A percentile compares a stretch with the other conserved stretches of the same genome.
phyloP scores from a whole-genome alignment of 169 alveolate genomes.

The Cryptosporidium ubiquitum region DNA sequence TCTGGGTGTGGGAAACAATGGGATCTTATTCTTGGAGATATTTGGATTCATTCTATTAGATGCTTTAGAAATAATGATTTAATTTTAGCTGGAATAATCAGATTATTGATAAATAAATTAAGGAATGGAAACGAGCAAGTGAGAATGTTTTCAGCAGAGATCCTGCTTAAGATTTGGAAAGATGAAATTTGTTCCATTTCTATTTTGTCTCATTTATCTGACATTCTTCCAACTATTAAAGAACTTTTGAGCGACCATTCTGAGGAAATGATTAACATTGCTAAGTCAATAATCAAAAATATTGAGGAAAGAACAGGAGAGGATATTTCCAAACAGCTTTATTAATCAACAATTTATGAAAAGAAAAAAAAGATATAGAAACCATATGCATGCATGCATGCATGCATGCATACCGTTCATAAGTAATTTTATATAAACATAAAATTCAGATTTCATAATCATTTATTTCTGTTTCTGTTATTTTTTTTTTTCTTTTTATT shows the following conservation, averaged over 20 bases:
- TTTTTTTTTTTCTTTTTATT: too few relatives aligned
- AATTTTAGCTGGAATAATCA: constrained; percentile 25
- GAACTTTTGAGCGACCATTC: constrained; percentile 59
- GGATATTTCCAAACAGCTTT: constrained; percentile 13
- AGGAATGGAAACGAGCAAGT: constrained; percentile 25
- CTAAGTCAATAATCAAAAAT: constrained; percentile 18
- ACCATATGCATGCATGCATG: not conserved
- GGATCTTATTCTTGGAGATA: constrained; percentile 25
- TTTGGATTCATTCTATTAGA: constrained; percentile 17
- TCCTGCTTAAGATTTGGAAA: constrained; percentile 32
- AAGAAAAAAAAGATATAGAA: not conserved
- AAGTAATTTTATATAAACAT: too few relatives aligned
- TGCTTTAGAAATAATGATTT: constrained; percentile 35
- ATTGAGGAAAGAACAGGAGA: constrained; percentile 73
- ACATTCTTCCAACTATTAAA: constrained; percentile 24
- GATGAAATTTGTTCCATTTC: constrained; percentile 34
- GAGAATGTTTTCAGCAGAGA: constrained; percentile 25
- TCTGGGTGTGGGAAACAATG: constrained; percentile 60
- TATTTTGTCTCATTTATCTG: constrained; percentile 29
- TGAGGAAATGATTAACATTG: constrained; percentile 25
- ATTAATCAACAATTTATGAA: not conserved
- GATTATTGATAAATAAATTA: constrained; percentile 4
- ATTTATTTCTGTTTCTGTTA: too few relatives aligned
- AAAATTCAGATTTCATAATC: not conserved
- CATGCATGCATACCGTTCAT: not conserved